Percentiles rank a stretch among this genome's conserved stretches.
phyloP scores from a whole-genome alignment of 441 rosid genomes.

The Jatropha multifida region DNA sequence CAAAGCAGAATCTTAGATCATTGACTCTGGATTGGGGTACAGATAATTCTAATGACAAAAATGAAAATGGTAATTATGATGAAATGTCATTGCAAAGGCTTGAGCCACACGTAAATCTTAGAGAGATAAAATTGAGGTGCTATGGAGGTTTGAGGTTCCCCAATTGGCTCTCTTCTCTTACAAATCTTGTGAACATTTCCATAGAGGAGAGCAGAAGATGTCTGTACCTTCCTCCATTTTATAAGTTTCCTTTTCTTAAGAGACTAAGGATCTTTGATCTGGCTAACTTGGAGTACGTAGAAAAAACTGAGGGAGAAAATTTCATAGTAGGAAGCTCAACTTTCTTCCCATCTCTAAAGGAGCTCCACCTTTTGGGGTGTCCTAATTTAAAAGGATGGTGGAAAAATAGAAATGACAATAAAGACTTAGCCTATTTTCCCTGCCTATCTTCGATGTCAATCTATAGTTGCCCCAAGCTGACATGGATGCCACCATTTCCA shows the following conservation, averaged over 20 bases:
- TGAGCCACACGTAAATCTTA: constrained; percentile 16
- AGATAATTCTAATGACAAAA: too few relatives aligned
- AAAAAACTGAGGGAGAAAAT: too few relatives aligned
- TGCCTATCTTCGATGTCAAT: too few relatives aligned
- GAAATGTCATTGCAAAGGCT: constrained; percentile 9
- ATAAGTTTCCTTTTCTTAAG: too few relatives aligned
- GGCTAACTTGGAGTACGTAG: background rate
- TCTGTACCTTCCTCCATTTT: background rate
- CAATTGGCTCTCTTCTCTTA: constrained; percentile 22
- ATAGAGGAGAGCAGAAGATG: background rate
- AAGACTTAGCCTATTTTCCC: too few relatives aligned
- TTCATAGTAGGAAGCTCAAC: background rate
- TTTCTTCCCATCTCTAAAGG: background rate
- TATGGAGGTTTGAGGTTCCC: constrained; percentile 18
- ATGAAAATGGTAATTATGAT: background rate
- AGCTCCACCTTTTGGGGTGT: background rate
- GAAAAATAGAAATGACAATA: background rate
- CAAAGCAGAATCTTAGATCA: too few relatives aligned
- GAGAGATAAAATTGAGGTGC: background rate
- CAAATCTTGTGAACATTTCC: constrained; percentile 15
- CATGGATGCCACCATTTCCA: too few relatives aligned
- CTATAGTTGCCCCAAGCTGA: too few relatives aligned
- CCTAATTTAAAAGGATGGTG: background rate
- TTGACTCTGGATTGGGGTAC: too few relatives aligned
- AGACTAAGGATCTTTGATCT: too few relatives aligned